phyloP scores from a whole-genome alignment of 2,329 filamentous ascomycete genomes.

The Penicillium sp. region DNA sequence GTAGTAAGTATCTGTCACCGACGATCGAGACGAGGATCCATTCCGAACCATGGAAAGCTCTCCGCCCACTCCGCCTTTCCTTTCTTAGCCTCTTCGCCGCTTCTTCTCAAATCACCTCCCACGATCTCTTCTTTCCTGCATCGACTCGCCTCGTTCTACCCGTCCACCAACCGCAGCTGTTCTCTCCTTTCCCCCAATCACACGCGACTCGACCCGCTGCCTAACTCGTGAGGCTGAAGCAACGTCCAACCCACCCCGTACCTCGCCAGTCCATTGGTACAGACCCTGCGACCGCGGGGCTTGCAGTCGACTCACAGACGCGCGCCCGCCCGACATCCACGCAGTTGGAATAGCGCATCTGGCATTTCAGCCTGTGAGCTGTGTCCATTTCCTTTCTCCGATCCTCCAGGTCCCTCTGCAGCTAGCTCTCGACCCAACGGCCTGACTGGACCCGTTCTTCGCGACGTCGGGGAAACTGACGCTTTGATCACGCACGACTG shows the following conservation, averaged over 20 bases:
- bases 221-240: conserved; percentile 50
- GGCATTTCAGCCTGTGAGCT: conserved; percentile 28
- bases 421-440: conserved; percentile 30
- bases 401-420: conserved; percentile 26
- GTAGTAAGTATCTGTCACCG: background rate
- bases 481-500: conserved; percentile 26
- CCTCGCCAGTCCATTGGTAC: conserved; percentile 20
- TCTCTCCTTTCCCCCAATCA: conserved; percentile 7
- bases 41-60: conserved; percentile 35
- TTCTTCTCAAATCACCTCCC: conserved; percentile 18
- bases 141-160: conserved; percentile 8
- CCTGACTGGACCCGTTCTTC: conserved; percentile 27
- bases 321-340: conserved; percentile 22
- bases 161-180: background rate
- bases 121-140: conserved; percentile 5
- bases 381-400: conserved; percentile 10
- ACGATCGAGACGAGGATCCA: conserved; percentile 33
- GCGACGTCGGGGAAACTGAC: conserved; percentile 16
- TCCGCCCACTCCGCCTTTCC: conserved; percentile 30
- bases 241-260: conserved; percentile 21
- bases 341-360: conserved; percentile 16
- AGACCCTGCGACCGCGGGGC: conserved; percentile 17
- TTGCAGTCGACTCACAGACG: conserved; percentile 25
- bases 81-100: conserved; percentile 13
- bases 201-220: conserved; percentile 35